Evolutionary conservation across 2,329 filamentous ascomycete genomes (phyloP), one percentile per base, ranked within the genome.

Genomic region (Xylaria polymorpha): DNA sequence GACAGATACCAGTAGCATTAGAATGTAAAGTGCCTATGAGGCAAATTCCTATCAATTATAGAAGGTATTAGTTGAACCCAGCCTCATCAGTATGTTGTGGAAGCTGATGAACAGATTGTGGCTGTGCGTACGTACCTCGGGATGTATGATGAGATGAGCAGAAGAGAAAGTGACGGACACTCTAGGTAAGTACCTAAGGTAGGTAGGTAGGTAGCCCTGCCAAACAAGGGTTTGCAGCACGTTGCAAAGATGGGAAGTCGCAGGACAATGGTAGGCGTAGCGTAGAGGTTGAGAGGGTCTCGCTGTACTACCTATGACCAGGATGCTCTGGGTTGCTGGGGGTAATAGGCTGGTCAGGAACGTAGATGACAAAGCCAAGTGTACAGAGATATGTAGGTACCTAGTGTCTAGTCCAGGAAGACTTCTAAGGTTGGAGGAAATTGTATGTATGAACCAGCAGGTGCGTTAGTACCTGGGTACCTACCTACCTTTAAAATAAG

Each of bases 91-190:
- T n/a, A 25, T 56, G 51, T 20, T 39, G 32, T 9, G 5, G n/a
- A 39, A 22, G 51, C 35, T 2, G 12, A 12, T 4, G 18, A 35
- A n/a, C 12, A 10, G 29, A 53, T 7, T 22, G n/a, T n/a, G n/a
- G n/a, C n/a, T 50, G 22, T 53, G n/a, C 37, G 10, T 53, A 15
- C 37, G 10, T 43, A 62, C 46, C 35, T 61, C 41, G 14, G n/a
- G 8, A 12, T 29, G 14, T 53, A 20, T 32, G 15, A 61, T 44
- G 25, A 18, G 20, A 43, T 4, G n/a, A 43, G 8, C 9, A 61
- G 32, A 15, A 51, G 10, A 9, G 35, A 14, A 43, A 14, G 22
- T 41, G n/a, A 14, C 35, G n/a, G 20, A 7, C 22, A 22, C 20
- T 29, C 6, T 22, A 41, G 10, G 25, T 29, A 29, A 4, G 25